These are phyloP conservation scores for Pholiota molesta DNA, from an alignment of 768 basidiomycete genomes.

Conservation along the genomic window DNA sequence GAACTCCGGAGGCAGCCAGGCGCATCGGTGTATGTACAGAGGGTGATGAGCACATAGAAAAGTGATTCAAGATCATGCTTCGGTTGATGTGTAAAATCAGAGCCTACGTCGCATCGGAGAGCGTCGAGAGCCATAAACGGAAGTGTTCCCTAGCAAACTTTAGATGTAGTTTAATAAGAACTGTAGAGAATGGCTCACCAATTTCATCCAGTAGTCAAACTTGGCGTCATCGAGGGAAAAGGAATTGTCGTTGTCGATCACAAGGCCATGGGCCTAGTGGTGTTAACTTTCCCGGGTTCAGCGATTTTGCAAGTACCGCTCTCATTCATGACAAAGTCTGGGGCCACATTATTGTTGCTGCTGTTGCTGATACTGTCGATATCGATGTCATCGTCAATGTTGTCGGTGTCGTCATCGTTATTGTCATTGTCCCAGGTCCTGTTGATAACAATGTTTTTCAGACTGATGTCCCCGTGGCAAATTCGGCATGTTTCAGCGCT, in stretches of 20 bases:
- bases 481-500: conserved; percentile 5
- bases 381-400: background rate
- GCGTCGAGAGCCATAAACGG: conserved; percentile 4
- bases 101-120: background rate
- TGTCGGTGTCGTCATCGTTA: background rate
- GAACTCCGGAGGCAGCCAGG: conserved; percentile 1
- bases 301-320: background rate
- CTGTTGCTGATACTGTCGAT: too few relatives aligned
- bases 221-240: conserved; percentile 2
- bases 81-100: background rate
- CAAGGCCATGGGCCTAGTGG: background rate
- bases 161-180: background rate
- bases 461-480: conserved; percentile 6
- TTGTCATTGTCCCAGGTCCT: background rate
- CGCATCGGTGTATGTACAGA: conserved; percentile 2
- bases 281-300: background rate
- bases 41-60: background rate
- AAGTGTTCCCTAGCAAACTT: conserved; percentile 1
- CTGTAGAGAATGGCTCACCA: background rate
- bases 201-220: background rate
- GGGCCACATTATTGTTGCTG: background rate
- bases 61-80: background rate
- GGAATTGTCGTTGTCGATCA: conserved; percentile 2
- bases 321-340: background rate
- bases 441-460: conserved; percentile 1